Evolutionary conservation across 192 early-diverging fungal species (phyloP).

Genomic region (Coemansia sp.): DNA sequence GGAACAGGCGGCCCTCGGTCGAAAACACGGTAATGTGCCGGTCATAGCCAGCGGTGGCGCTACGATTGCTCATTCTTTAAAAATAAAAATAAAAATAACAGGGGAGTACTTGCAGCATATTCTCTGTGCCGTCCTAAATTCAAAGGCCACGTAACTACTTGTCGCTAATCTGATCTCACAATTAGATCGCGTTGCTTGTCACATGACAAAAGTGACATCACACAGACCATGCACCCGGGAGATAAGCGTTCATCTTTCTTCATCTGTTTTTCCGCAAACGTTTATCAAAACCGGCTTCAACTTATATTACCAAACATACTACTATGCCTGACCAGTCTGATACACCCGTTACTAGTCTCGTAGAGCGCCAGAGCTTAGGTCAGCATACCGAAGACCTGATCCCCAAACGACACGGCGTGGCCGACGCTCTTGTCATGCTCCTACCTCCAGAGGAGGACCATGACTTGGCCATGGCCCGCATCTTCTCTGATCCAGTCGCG

Average conservation of each 20-base stretch:
- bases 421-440: constrained; percentile 18
- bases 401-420: constrained; percentile 20
- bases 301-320: not conserved
- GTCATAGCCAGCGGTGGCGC: constrained; percentile 82
- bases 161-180: not conserved
- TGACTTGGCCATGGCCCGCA: constrained; percentile 20
- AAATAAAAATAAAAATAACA: not conserved
- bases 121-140: no score
- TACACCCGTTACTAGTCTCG: not conserved
- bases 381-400: constrained; percentile 7
- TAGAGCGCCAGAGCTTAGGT: not conserved
- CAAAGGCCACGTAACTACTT: not conserved
- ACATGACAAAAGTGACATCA: not conserved
- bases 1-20: constrained; percentile 98
- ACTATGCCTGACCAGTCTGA: not conserved
- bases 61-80: constrained; percentile 44
- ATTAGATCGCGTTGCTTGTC: not conserved
- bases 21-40: constrained; percentile 99
- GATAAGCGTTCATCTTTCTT: not conserved
- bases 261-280: not conserved
- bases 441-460: constrained; percentile 44
- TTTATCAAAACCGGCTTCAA: not conserved
- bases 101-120: not conserved
- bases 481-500: constrained; percentile 32
- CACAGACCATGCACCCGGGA: not conserved